Evolutionary conservation across 148 eudicot genomes (phyloP).

Genomic region (Cornus kousa): DNA sequence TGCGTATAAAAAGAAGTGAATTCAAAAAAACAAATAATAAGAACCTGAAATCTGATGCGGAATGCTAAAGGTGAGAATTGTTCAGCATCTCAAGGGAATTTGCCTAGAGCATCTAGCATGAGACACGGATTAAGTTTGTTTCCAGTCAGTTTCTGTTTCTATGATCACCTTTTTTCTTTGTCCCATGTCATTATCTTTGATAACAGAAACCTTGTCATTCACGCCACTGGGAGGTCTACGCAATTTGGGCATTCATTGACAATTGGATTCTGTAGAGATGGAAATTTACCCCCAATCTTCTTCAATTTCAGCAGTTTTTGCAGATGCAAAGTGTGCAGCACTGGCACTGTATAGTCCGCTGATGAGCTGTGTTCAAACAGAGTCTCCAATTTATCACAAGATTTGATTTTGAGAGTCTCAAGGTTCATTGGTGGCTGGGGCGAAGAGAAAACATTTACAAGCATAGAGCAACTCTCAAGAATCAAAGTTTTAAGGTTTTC

Average conservation of each 20-base stretch:
- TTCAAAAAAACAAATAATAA: no score
- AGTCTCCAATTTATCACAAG: constrained; percentile 19
- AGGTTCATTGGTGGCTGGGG: background rate
- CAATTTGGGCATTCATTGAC: constrained; percentile 3
- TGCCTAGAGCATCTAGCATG: background rate
- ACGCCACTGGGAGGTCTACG: background rate
- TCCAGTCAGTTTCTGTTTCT: background rate
- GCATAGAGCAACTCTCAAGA: constrained; percentile 18
- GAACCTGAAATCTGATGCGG: background rate
- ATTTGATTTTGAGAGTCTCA: constrained; percentile 15
- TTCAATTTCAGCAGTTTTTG: constrained; percentile 13
- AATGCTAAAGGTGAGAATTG: background rate
- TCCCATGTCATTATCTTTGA: background rate
- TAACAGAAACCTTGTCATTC: background rate
- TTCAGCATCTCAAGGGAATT: background rate
- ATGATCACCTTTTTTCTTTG: background rate
- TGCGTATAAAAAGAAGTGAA: background rate
- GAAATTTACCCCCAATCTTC: background rate
- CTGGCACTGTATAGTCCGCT: background rate
- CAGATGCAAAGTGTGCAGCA: constrained; percentile 8
- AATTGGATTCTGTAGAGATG: background rate
- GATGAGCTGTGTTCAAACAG: constrained; percentile 6
- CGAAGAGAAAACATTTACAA: constrained; percentile 14
- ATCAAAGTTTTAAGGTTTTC: constrained; percentile 1
- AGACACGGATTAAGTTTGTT: no score